Evolutionary conservation across 169 alveolate species (phyloP).

Genomic region (Eimeria maxima): DNA sequence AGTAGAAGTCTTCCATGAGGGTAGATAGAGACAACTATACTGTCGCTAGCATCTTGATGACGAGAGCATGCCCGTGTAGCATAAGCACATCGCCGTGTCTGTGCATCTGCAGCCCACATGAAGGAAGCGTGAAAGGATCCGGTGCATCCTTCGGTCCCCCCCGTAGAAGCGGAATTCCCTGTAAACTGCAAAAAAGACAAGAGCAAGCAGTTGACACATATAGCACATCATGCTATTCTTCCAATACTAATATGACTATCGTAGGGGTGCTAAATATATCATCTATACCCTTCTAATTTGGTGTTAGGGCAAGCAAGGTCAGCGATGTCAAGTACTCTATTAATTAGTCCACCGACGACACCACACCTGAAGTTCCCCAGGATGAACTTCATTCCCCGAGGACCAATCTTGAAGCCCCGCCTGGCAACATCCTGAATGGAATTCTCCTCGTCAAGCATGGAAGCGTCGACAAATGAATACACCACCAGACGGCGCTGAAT

Average conservation of each 20-base stretch:
- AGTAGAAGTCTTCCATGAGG: too few relatives aligned
- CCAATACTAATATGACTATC: too few relatives aligned
- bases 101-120: conserved; percentile 14
- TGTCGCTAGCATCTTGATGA: not conserved
- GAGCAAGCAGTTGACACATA: not conserved
- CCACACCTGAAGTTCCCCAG: conserved; percentile 93
- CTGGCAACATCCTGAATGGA: conserved; percentile 92
- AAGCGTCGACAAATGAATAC: conserved; percentile 91
- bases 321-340: not conserved
- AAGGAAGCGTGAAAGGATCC: conserved; percentile 64
- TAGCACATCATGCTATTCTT: too few relatives aligned
- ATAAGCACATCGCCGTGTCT: not conserved
- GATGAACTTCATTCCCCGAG: conserved; percentile 91
- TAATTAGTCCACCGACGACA: not conserved
- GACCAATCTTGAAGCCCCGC: conserved; percentile 92
- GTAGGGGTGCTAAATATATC: too few relatives aligned
- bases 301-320: not conserved
- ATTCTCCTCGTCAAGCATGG: conserved; percentile 91
- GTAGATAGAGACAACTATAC: not conserved
- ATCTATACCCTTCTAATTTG: not conserved
- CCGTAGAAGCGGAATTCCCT: conserved; percentile 78
- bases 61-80: not conserved
- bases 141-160: conserved; percentile 62
- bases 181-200: conserved; percentile 29
- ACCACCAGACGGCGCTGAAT: conserved; percentile 89